Conservation (phyloP, 1,284 basidiomycete genomes). For the Peniophora sp. region DNA sequence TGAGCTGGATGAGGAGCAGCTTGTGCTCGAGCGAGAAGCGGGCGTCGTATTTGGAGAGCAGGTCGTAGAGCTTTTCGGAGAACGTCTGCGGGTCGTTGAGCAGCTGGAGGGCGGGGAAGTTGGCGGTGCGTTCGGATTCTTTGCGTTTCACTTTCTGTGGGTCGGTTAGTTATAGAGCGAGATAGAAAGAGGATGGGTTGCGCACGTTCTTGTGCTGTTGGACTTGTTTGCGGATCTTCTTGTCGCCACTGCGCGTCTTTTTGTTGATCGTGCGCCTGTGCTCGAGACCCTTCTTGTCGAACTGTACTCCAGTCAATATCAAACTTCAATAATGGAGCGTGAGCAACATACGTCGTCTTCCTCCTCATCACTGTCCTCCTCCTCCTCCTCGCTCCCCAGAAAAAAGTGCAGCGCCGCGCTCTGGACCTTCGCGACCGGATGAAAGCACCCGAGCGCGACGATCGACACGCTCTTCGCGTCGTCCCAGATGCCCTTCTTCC, state of each 20-base stretch:
- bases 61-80: slow-evolving; percentile 90
- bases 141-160: slow-evolving; percentile 55
- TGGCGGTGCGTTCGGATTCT: slow-evolving; percentile 42
- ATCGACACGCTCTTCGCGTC: slow-evolving; percentile 95
- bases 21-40: slow-evolving; percentile 94
- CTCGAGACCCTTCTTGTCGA: slow-evolving; percentile 67
- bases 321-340: slow-evolving; percentile 1
- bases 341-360: slow-evolving; percentile 48
- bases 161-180: background rate
- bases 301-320: slow-evolving; percentile 30
- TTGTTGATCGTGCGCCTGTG: slow-evolving; percentile 87
- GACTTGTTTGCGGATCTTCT: slow-evolving; percentile 67
- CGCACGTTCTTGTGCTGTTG: slow-evolving; percentile 62
- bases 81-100: slow-evolving; percentile 96
- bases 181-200: slow-evolving; percentile 11
- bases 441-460: slow-evolving; percentile 86
- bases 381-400: slow-evolving; percentile 74
- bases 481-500: slow-evolving; percentile 92
- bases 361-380: slow-evolving; percentile 64
- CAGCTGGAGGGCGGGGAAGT: slow-evolving; percentile 92
- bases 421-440: slow-evolving; percentile 93
- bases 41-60: slow-evolving; percentile 83
- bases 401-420: slow-evolving; percentile 97
- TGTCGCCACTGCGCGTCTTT: slow-evolving; percentile 75
- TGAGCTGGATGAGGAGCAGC: slow-evolving; percentile 94